Evolutionary conservation across 1,139 yeast genomes (phyloP), one percentile per base, ranked within the genome.

Genomic region (Hanseniaspora gamundiae): DNA sequence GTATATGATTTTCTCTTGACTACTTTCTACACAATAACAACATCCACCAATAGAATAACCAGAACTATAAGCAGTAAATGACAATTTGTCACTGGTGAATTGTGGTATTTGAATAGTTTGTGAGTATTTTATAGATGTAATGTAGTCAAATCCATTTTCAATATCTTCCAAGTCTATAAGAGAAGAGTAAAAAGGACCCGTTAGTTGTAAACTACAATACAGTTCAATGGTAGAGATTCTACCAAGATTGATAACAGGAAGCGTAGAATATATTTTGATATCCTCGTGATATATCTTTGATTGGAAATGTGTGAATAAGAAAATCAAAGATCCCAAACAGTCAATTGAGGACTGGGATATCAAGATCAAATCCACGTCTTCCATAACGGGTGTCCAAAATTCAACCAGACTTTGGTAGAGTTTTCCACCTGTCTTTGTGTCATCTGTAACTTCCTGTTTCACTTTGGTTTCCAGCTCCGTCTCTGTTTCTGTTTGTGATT

Each of bases 1-100:
- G 61, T 87, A 86, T 91, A 69, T 16, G 87, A 68, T 39, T 44
- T 35, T 49, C 80, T 82, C 51, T 91, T 44, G 43, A 13, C 41
- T 38, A 41, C 43, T 41, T 27, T 44, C 46, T n/a, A 43, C 41
- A 16, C 39, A 41, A 14, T 41, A 44, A 2, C 42, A 28, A 20
- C 40, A 78, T 8, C 98, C 97, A 47, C 99, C 99, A 35, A 93
- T 70, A 0, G 94, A 72, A 58, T 86, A 95, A 1, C 99, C 99
- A 0, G 97, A 82, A 60, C 85, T 86, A 53, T 80, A 80, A 0
- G 97, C 94, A 0, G 95, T 80, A 14, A 88, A 66, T 1, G 75
- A 68, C 19, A 85, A 61, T 21, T 82, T 86, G 49, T 78, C 83
- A 45, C 74, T 69, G 44, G 69, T 71, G 2, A 70, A 73, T 45